These are phyloP conservation scores for Mycotypha africana DNA, from an alignment of 371 early-diverging fungal species.

Conservation along the genomic window DNA sequence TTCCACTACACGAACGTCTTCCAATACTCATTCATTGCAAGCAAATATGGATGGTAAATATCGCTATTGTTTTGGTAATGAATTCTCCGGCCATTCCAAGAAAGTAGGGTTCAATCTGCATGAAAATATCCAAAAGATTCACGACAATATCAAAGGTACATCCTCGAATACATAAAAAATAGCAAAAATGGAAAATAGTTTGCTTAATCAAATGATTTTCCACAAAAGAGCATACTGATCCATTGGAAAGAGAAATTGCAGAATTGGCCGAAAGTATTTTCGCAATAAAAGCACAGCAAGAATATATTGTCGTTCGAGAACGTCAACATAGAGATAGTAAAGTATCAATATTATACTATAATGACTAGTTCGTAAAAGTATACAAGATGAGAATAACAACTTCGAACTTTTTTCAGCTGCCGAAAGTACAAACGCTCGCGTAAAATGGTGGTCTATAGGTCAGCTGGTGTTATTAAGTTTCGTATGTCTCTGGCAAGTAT, in stretches of 20 bases:
- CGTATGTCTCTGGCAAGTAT: constrained; percentile 69
- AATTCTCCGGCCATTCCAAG: constrained; percentile 49
- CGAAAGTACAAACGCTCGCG: constrained; percentile 69
- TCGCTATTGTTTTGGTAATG: constrained; percentile 77
- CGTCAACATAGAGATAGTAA: constrained; percentile 67
- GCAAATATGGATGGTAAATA: constrained; percentile 56
- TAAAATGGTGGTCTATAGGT: constrained; percentile 73
- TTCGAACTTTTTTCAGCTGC: no score
- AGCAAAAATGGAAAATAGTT: no score
- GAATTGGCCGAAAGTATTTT: constrained; percentile 61
- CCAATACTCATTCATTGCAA: constrained; percentile 47
- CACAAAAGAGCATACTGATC: constrained; percentile 52
- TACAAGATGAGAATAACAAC: not conserved
- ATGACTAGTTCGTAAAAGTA: no score
- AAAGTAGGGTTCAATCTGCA: constrained; percentile 50
- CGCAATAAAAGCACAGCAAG: constrained; percentile 69
- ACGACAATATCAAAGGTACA: constrained; percentile 32
- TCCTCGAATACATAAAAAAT: no score
- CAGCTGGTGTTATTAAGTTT: constrained; percentile 56
- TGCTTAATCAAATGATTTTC: no score
- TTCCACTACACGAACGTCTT: constrained; percentile 38
- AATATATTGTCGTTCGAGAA: constrained; percentile 68
- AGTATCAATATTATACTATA: constrained; percentile 12
- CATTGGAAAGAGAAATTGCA: constrained; percentile 62
- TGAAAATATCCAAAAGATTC: constrained; percentile 35